Percentiles rank a stretch among this genome's conserved stretches.
Evolutionary conservation across 2,329 filamentous ascomycete species (phyloP).

Genomic region (Aspergillus sclerotialis): DNA sequence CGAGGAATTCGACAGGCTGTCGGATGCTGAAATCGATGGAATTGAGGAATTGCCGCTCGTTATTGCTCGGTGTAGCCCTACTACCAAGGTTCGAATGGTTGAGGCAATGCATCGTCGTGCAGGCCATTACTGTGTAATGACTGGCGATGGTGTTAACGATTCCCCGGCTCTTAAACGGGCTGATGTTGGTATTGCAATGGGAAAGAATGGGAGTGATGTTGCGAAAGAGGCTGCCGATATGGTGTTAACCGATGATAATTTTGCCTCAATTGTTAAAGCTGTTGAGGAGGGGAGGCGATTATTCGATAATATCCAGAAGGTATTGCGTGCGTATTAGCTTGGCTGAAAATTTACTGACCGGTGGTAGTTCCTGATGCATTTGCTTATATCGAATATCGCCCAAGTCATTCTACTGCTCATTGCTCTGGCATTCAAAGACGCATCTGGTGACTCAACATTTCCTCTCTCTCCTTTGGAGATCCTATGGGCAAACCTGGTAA

Average conservation of each 20-base stretch:
- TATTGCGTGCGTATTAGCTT: not conserved
- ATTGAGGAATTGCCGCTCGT: conserved; percentile 71
- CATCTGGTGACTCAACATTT: conserved; percentile 66
- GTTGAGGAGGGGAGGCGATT: conserved; percentile 78
- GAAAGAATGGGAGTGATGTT: conserved; percentile 73
- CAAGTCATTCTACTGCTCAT: conserved; percentile 76
- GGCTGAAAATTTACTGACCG: conserved; percentile 22
- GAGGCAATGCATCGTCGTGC: conserved; percentile 73
- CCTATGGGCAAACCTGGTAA: conserved; percentile 88
- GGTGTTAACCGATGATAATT: conserved; percentile 68
- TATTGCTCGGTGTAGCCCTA: conserved; percentile 74
- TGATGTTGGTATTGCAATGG: conserved; percentile 87
- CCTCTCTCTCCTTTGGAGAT: conserved; percentile 79
- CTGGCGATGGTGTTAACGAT: conserved; percentile 82
- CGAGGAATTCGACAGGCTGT: conserved; percentile 48
- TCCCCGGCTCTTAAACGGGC: conserved; percentile 72
- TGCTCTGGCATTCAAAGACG: conserved; percentile 73
- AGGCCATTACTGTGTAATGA: conserved; percentile 78
- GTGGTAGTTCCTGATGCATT: conserved; percentile 61
- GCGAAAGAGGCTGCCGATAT: conserved; percentile 69
- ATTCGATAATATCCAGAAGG: conserved; percentile 82
- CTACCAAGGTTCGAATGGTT: conserved; percentile 87
- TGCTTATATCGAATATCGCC: conserved; percentile 74
- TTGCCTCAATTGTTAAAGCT: conserved; percentile 75
- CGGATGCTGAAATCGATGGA: conserved; percentile 52